phyloP scores from a whole-genome alignment of 2,329 filamentous ascomycete species.

The Phyllosticta ampelicida region DNA sequence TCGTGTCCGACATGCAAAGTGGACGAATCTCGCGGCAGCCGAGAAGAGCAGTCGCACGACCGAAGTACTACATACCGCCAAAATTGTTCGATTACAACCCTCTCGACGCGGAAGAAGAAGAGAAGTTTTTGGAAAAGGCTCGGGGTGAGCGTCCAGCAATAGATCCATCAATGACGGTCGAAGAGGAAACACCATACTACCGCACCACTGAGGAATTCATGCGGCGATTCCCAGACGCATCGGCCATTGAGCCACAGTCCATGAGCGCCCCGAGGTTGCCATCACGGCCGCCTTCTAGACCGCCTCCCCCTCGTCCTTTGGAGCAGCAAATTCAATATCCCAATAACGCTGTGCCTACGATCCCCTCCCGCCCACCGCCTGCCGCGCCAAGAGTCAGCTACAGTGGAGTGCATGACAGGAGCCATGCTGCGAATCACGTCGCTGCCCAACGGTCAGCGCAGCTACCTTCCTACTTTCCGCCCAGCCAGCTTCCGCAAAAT shows the following conservation, averaged over 20 bases:
- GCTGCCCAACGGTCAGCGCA: slow-evolving; percentile 25
- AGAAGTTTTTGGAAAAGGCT: slow-evolving; percentile 67
- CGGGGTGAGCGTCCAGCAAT: slow-evolving; percentile 49
- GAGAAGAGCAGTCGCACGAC: slow-evolving; percentile 41
- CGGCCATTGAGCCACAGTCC: slow-evolving; percentile 45
- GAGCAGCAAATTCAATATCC: slow-evolving; percentile 32
- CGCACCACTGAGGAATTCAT: slow-evolving; percentile 76
- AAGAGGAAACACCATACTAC: slow-evolving; percentile 32
- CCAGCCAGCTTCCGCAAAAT: slow-evolving; percentile 33
- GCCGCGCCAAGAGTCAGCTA: slow-evolving; percentile 57
- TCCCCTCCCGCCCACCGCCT: slow-evolving; percentile 48
- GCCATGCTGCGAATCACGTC: slow-evolving; percentile 21
- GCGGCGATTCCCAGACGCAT: slow-evolving; percentile 64
- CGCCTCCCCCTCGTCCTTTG: slow-evolving; percentile 27
- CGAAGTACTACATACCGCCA: slow-evolving; percentile 45
- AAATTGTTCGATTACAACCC: slow-evolving; percentile 53
- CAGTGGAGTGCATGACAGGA: slow-evolving; percentile 61
- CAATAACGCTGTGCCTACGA: slow-evolving; percentile 44
- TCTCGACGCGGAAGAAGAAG: slow-evolving; percentile 70
- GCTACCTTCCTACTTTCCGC: slow-evolving; percentile 35
- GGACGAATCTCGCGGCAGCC: slow-evolving; percentile 37
- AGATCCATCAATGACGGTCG: slow-evolving; percentile 15
- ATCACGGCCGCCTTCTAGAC: slow-evolving; percentile 19
- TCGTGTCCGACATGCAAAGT: slow-evolving; percentile 35
- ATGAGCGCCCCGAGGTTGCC: slow-evolving; percentile 35